Conservation (phyloP, 306 rosid genomes). For the Prunus mira region DNA sequence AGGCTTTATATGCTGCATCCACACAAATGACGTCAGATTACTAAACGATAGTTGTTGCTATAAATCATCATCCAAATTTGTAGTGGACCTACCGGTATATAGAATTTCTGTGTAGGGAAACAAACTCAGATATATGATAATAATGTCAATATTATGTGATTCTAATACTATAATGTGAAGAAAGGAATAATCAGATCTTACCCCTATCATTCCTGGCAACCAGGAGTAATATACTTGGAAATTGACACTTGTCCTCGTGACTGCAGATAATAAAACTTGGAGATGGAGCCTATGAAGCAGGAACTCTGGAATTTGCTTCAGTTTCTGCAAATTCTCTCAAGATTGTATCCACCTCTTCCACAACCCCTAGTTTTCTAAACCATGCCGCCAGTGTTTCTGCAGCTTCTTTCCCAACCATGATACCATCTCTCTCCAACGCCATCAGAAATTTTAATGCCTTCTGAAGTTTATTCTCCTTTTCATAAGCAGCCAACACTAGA, state of each 20-base stretch:
- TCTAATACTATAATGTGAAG: neutral
- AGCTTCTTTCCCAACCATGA: conserved; percentile 68
- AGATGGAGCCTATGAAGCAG: conserved; percentile 15
- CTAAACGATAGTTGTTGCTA: too few relatives aligned
- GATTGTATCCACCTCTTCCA: conserved; percentile 71
- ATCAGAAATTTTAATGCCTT: conserved; percentile 62
- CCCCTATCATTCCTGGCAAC: neutral
- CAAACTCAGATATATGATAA: too few relatives aligned
- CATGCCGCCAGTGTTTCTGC: conserved; percentile 64
- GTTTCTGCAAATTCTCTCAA: conserved; percentile 59
- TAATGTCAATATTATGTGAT: neutral
- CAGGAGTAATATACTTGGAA: neutral
- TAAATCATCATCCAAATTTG: neutral
- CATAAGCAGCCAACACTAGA: conserved; percentile 56
- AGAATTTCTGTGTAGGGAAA: too few relatives aligned
- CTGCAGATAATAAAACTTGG: neutral
- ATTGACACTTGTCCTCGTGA: neutral
- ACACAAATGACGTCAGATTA: neutral
- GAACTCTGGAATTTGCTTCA: conserved; percentile 21
- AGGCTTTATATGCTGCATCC: neutral
- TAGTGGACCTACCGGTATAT: neutral
- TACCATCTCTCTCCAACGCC: conserved; percentile 61
- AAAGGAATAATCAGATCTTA: neutral
- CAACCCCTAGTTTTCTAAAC: conserved; percentile 77
- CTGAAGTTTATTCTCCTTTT: conserved; percentile 60